Percentiles rank a stretch among this genome's conserved stretches.
These are phyloP conservation scores for Martiniozyma asiatica DNA, from an alignment of 1,139 yeast genomes.

Conservation along the genomic window DNA sequence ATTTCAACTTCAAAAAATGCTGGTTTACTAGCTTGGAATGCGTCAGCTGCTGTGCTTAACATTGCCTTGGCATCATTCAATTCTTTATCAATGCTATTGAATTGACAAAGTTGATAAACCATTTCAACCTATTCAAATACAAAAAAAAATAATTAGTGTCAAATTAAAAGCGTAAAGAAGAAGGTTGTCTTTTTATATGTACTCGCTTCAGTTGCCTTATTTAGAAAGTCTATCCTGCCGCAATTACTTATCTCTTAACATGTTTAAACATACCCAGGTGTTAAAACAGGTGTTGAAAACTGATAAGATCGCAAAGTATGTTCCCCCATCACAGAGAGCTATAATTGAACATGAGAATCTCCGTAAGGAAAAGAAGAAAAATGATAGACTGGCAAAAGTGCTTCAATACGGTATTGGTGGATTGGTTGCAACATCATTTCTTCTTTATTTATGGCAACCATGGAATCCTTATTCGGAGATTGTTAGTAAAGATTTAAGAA, in stretches of 20 bases:
- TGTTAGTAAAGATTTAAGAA: slow-evolving; percentile 60
- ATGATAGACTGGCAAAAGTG: slow-evolving; percentile 6
- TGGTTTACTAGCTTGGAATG: background rate
- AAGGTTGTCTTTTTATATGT: no score
- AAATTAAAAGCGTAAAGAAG: no score
- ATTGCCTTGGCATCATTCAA: background rate
- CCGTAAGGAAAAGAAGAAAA: slow-evolving; percentile 3
- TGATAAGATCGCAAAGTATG: slow-evolving; percentile 4
- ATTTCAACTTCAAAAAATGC: slow-evolving; percentile 1
- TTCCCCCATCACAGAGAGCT: slow-evolving; percentile 10
- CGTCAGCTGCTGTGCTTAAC: background rate
- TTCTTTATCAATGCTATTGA: background rate
- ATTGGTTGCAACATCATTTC: slow-evolving; percentile 10
- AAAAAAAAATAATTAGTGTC: no score
- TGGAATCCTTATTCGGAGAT: slow-evolving; percentile 23
- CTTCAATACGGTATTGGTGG: slow-evolving; percentile 8
- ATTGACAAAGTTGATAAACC: slow-evolving; percentile 1
- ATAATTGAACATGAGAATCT: slow-evolving; percentile 3
- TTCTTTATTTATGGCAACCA: slow-evolving; percentile 23
- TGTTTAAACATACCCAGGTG: no score
- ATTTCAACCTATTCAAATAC: no score
- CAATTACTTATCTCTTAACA: no score
- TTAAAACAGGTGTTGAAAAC: background rate
- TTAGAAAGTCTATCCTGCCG: no score
- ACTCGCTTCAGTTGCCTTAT: no score